phyloP scores from a whole-genome alignment of 768 basidiomycete genomes.

The Serendipita sp. region DNA sequence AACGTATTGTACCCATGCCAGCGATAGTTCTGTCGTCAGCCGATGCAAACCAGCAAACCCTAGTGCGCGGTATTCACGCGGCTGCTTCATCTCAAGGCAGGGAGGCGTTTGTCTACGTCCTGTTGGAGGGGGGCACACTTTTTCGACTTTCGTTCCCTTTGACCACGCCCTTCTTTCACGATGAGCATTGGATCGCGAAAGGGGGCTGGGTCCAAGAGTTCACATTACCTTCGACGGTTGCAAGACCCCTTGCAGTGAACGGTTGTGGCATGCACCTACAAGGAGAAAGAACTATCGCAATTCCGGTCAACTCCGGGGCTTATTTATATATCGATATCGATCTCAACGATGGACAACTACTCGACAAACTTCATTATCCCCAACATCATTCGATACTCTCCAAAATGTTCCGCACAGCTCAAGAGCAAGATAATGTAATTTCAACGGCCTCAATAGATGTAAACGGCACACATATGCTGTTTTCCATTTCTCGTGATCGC shows the following conservation, averaged over 20 bases:
- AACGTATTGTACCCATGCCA: conserved; percentile 3
- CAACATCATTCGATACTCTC: background rate
- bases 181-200: background rate
- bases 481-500: background rate
- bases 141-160: background rate
- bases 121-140: background rate
- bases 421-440: background rate
- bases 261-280: background rate
- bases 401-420: background rate
- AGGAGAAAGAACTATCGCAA: background rate
- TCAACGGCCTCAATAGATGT: background rate
- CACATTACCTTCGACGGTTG: background rate
- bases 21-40: background rate
- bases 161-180: background rate
- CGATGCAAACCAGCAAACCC: background rate
- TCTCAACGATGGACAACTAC: background rate
- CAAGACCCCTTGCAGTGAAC: background rate
- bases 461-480: background rate
- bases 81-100: background rate
- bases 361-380: background rate
- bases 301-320: background rate
- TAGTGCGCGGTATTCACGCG: background rate
- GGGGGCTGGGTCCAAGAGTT: background rate
- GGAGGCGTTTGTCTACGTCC: background rate
- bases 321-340: background rate